These are phyloP conservation scores for Pseudogymnoascus pannorum DNA, from an alignment of 2,329 filamentous ascomycete genomes.

Conservation along the genomic window DNA sequence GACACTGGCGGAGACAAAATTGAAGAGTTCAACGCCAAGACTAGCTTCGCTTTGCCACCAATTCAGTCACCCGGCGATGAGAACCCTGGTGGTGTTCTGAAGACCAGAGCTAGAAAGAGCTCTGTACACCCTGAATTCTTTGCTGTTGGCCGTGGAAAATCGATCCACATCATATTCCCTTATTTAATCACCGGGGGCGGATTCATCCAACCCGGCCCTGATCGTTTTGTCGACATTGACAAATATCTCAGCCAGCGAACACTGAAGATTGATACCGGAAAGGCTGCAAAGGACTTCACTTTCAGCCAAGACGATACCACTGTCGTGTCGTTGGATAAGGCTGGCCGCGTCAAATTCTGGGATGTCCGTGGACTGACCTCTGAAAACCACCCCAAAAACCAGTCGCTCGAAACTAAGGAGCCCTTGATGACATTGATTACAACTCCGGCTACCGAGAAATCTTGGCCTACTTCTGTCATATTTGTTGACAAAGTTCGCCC, in stretches of 20 bases:
- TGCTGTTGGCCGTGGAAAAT: slow-evolving; percentile 90
- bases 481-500: slow-evolving; percentile 94
- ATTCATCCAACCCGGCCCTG: slow-evolving; percentile 55
- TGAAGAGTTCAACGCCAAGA: slow-evolving; percentile 67
- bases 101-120: slow-evolving; percentile 88
- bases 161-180: slow-evolving; percentile 81
- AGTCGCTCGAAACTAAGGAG: slow-evolving; percentile 67
- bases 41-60: slow-evolving; percentile 84
- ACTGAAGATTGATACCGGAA: slow-evolving; percentile 91
- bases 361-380: slow-evolving; percentile 72
- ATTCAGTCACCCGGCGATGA: slow-evolving; percentile 82
- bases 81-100: slow-evolving; percentile 82
- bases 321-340: slow-evolving; percentile 94
- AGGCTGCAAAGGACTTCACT: slow-evolving; percentile 95
- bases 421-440: slow-evolving; percentile 83
- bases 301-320: slow-evolving; percentile 96
- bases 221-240: slow-evolving; percentile 74
- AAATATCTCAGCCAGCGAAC: slow-evolving; percentile 80
- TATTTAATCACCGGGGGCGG: slow-evolving; percentile 55
- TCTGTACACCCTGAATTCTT: slow-evolving; percentile 88
- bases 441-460: slow-evolving; percentile 82
- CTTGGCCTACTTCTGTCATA: slow-evolving; percentile 92
- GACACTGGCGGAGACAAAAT: slow-evolving; percentile 72
- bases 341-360: slow-evolving; percentile 95
- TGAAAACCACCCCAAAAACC: slow-evolving; percentile 42